Conservation (phyloP, 78 protist species). For the Cavenderia fasciculata region DNA sequence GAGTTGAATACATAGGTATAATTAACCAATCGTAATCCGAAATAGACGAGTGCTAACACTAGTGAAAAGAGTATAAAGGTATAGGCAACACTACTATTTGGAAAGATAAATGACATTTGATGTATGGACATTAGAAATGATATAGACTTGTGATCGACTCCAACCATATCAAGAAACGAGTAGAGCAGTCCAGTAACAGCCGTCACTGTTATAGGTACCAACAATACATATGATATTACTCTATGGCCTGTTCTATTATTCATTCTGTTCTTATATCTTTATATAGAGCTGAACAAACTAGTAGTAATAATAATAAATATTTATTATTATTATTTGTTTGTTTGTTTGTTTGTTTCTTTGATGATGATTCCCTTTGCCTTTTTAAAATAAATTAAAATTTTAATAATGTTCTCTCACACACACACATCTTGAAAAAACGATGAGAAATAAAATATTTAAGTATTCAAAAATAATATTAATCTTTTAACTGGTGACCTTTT, state of each 20-base stretch:
- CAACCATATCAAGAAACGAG: constrained; percentile 10
- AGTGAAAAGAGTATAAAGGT: not conserved
- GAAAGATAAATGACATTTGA: constrained; percentile 57
- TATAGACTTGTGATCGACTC: constrained; percentile 1
- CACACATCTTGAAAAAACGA: too few relatives aligned
- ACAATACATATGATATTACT: constrained; percentile 1
- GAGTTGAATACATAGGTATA: not conserved
- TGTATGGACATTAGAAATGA: constrained; percentile 29
- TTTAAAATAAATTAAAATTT: too few relatives aligned
- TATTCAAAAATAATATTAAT: too few relatives aligned
- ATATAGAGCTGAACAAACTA: too few relatives aligned
- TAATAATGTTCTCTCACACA: too few relatives aligned
- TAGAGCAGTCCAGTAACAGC: constrained; percentile 31
- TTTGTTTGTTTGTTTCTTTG: too few relatives aligned
- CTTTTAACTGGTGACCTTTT: too few relatives aligned
- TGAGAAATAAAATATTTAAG: too few relatives aligned
- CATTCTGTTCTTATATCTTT: too few relatives aligned
- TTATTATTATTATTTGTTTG: too few relatives aligned
- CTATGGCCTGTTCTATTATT: constrained; percentile 56
- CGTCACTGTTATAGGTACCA: constrained; percentile 29
- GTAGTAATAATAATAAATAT: too few relatives aligned
- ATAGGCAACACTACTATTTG: constrained; percentile 28
- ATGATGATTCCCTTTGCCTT: too few relatives aligned
- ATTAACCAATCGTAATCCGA: constrained; percentile 19
- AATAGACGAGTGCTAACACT: not conserved